These are phyloP conservation scores for Colletotrichum noveboracense DNA, from an alignment of 2,329 filamentous ascomycete species.

Conservation along the genomic window DNA sequence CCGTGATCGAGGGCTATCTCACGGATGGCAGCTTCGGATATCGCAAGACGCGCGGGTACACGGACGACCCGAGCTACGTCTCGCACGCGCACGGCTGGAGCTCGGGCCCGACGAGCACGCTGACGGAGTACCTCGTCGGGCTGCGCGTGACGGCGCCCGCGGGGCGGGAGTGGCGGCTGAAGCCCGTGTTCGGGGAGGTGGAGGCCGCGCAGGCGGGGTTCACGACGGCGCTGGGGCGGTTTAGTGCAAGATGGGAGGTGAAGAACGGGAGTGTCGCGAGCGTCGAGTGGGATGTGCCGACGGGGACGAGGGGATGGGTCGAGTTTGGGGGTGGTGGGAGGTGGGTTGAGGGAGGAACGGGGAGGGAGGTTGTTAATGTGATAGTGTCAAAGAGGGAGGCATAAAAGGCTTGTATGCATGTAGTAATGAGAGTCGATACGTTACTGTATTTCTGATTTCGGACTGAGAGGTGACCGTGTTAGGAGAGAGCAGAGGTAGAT, in stretches of 20 bases:
- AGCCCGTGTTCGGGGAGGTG: constrained; percentile 13
- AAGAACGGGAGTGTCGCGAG: background rate
- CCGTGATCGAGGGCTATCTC: constrained; percentile 64
- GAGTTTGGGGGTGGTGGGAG: background rate
- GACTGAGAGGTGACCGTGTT: background rate
- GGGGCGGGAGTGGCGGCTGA: constrained; percentile 14
- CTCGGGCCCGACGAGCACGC: constrained; percentile 50
- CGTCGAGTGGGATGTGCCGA: constrained; percentile 19
- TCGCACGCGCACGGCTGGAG: constrained; percentile 58
- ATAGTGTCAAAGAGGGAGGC: background rate
- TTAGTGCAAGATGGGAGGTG: constrained; percentile 11
- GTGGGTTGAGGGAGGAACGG: constrained; percentile 13
- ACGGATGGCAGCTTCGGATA: constrained; percentile 63
- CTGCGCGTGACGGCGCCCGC: constrained; percentile 27
- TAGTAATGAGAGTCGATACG: background rate
- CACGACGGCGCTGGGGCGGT: constrained; percentile 15
- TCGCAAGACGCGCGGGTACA: constrained; percentile 55
- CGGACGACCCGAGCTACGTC: constrained; percentile 49
- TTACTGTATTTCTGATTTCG: background rate
- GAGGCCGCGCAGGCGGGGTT: constrained; percentile 18
- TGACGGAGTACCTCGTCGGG: constrained; percentile 49
- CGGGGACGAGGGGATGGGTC: constrained; percentile 17
- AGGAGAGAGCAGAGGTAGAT: too few relatives aligned
- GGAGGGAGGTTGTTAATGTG: background rate
- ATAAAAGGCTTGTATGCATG: background rate